Evolutionary conservation across 1,284 basidiomycete genomes (phyloP), one percentile per base, ranked within the genome.

Genomic region (Gymnopus androsaceus): DNA sequence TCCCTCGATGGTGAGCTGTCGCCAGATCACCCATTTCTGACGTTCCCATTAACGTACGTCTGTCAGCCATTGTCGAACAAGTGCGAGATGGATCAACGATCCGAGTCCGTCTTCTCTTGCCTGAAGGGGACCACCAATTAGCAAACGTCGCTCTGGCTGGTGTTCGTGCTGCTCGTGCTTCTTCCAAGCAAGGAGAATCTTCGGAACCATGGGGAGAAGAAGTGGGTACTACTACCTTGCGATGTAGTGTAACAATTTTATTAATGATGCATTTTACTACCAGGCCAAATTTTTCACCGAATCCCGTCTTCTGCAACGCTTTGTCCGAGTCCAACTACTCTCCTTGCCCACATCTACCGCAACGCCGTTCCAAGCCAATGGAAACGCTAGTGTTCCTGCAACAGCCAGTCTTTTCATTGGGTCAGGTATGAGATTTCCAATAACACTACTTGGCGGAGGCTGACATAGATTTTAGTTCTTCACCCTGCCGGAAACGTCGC

Each of bases 401-500:
- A 79, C 92, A 15, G 87, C 91, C 27, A 88, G 85, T 60, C 84
- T 94, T 62, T 91, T 96, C 73, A 97, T 99, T 67, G 96, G 95
- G 61, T 87, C 84, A 58, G 92, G 93, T 80, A 50, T 11, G 53
- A 23, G 2, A 30, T 40, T 41, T 40, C 12, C 8, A 5, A 19
- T 11, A 31, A 8, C 7, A 33, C 30, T 23, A 27, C 30, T 15
- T 48, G 14, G 15, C 15, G 23, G 12, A 17, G 14, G 30, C 42
- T 11, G 17, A 4, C 42, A 47, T 40, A 56, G 36, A 25, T 51
- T 61, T 25, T 54, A 90, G 88, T 93, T 11, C 75, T 94, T 28
- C 96, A 98, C 67, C 94, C 95, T 12, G 92, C 88, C 27, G 95
- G 96, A 17, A 96, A 98, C 72, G 91, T 99, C 50, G 94, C 95